phyloP scores from a whole-genome alignment of 2,329 filamentous ascomycete species.

The Paecilomyces sp. region DNA sequence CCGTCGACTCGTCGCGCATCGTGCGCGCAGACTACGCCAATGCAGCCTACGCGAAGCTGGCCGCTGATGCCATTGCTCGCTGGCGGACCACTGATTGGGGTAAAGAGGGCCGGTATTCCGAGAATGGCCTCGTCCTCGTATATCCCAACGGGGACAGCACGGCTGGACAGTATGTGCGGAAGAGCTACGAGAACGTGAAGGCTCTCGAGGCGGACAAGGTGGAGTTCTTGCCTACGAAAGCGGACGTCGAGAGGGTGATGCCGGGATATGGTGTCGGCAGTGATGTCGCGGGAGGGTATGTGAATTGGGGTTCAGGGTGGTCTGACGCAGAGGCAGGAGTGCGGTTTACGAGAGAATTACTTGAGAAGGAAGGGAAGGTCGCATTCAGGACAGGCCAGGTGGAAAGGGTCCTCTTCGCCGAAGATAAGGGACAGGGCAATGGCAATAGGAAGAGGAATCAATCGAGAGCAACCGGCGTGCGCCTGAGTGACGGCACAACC shows the following conservation, averaged over 20 bases:
- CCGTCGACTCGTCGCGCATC: constrained; percentile 56
- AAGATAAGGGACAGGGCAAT: not conserved
- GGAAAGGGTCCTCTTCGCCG: constrained; percentile 23
- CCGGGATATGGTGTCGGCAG: constrained; percentile 27
- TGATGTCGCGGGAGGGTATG: constrained; percentile 35
- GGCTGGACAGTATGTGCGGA: constrained; percentile 27
- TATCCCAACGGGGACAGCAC: constrained; percentile 23
- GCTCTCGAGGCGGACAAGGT: constrained; percentile 24
- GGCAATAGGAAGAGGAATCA: too few species aligned
- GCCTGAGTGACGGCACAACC: constrained; percentile 41
- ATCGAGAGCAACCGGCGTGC: constrained; percentile 39
- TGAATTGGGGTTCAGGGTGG: constrained; percentile 42
- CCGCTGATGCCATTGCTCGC: constrained; percentile 65
- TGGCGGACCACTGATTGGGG: constrained; percentile 44
- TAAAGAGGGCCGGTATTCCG: constrained; percentile 34
- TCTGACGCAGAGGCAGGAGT: constrained; percentile 36
- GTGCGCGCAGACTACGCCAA: constrained; percentile 74
- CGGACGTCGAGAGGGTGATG: constrained; percentile 26
- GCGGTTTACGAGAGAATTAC: constrained; percentile 27
- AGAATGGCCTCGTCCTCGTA: constrained; percentile 36
- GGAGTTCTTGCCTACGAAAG: constrained; percentile 23
- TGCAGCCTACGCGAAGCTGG: constrained; percentile 67
- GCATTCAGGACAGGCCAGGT: constrained; percentile 29
- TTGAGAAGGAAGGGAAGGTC: constrained; percentile 31
- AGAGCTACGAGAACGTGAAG: constrained; percentile 36